A percentile compares a stretch with the other conserved stretches of the same genome.
phyloP scores from a whole-genome alignment of 2,329 filamentous ascomycete species.

The Nannizziopsis arthrosporioides region DNA sequence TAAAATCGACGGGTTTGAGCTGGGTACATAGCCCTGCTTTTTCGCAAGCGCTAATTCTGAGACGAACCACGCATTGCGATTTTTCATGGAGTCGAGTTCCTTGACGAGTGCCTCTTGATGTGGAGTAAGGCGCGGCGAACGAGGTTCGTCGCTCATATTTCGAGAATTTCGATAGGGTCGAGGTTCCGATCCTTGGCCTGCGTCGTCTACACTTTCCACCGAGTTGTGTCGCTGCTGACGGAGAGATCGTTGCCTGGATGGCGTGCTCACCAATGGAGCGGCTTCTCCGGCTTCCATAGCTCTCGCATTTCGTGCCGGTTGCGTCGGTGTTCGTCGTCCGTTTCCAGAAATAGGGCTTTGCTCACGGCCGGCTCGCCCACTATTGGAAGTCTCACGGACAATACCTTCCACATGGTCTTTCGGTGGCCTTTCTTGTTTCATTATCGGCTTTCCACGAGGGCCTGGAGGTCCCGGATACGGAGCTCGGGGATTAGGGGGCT shows the following conservation, averaged over 20 bases:
- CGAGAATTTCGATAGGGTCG: constrained; percentile 31
- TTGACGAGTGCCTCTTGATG: constrained; percentile 58
- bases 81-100: constrained; percentile 74
- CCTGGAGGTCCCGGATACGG: constrained; percentile 31
- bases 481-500: constrained; percentile 47
- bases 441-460: constrained; percentile 16
- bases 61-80: constrained; percentile 90
- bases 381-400: constrained; percentile 33
- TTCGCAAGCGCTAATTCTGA: constrained; percentile 86
- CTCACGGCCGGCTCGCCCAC: constrained; percentile 33
- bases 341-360: constrained; percentile 39
- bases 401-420: constrained; percentile 34
- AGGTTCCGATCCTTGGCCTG: constrained; percentile 35
- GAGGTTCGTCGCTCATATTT: constrained; percentile 33
- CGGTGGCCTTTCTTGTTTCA: constrained; percentile 40
- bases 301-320: constrained; percentile 31
- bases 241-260: constrained; percentile 40
- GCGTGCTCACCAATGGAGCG: constrained; percentile 33
- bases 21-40: constrained; percentile 72
- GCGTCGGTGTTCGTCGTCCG: constrained; percentile 54
- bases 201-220: constrained; percentile 56
- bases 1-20: constrained; percentile 40
- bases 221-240: constrained; percentile 53
- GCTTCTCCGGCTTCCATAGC: constrained; percentile 39
- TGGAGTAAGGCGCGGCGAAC: constrained; percentile 35